Base-by-base conservation (phyloP, 768 basidiomycete genomes). In the Lenzites betulinus region DNA sequence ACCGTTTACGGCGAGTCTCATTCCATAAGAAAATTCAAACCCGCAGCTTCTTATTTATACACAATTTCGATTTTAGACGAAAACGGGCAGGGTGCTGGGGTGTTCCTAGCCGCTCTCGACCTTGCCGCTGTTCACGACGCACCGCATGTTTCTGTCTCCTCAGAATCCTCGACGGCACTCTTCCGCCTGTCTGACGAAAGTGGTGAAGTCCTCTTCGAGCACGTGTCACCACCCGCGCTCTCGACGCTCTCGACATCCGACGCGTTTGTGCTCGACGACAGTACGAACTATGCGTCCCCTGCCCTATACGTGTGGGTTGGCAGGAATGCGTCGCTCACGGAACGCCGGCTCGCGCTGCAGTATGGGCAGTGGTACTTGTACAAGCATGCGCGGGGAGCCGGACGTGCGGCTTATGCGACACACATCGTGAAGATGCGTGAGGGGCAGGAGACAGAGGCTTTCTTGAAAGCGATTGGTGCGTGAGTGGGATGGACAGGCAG, bases 251-350 rank as follows among this genome's bases (percentile, higher is more conserved):
- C 74, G 12, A 78, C 84, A 8, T 66, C 75, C 13, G 85, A 83
- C 63, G 79, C 79, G 3, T 86, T 82, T 70, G 68, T 87, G 22
- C 64, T 87, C 35, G 85, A 84, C 66, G 69, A 77, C 59, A 75
- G 79, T 26, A 54, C 67, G 15, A 70, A 75, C 51, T 38, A 66
- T 1, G 59, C 66, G 1, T 66, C 72, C 46, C 81, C 82, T 4
- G 77, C 78, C 2, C 69, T 87, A 35, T 87, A 83, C 63, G 75
- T 84, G 23, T 88, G 86, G 86, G 73, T 88, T 23, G 86, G 86
- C 5, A 76, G 71, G 8, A 66, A 74, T 4, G 79, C 83, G 30
- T 80, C 80, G 28, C 67, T 79, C 58, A 75, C 71, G 23, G 83
- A 84, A 65, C 71, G 75, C 47, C 75, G 84, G 7, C 74, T 86